Percentiles rank a stretch among this genome's conserved stretches.
Evolutionary conservation across 371 early-diverging fungal species (phyloP).

Genomic region (Actinomortierella ambigua): DNA sequence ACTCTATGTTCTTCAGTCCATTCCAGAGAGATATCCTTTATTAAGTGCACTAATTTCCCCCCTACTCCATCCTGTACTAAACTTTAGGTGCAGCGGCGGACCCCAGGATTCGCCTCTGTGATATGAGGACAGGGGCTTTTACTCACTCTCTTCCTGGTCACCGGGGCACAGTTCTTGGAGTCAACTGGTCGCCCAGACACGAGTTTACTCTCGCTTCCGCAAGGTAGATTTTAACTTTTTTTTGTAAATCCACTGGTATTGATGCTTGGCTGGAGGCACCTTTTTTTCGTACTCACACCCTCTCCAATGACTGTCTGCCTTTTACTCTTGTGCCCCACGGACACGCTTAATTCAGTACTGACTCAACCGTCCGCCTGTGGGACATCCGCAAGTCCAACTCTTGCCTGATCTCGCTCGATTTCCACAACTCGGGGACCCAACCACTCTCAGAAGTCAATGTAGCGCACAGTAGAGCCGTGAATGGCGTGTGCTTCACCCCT

Average conservation of each 20-base stretch:
- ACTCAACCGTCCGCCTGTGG: constrained; percentile 77
- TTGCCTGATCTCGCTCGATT: constrained; percentile 63
- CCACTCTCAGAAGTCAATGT: constrained; percentile 55
- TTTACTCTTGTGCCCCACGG: too few species aligned
- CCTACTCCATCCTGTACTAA: too few species aligned
- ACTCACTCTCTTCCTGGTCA: constrained; percentile 81
- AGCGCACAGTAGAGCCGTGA: constrained; percentile 78
- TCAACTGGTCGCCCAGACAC: constrained; percentile 83
- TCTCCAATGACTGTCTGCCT: neutral
- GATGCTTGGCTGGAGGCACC: too few species aligned
- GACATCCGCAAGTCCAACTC: constrained; percentile 78
- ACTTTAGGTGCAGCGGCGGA: constrained; percentile 63
- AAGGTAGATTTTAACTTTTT: constrained; percentile 53
- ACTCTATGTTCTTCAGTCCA: too few species aligned
- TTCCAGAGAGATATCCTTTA: too few species aligned
- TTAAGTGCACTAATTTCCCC: too few species aligned
- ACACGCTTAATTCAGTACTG: constrained; percentile 48
- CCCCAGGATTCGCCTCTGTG: constrained; percentile 78
- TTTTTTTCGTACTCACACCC: neutral
- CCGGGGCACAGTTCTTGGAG: constrained; percentile 64
- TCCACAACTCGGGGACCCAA: constrained; percentile 59
- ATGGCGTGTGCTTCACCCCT: constrained; percentile 69
- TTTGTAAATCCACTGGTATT: too few species aligned
- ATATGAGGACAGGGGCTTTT: constrained; percentile 75
- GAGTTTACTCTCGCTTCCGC: constrained; percentile 83